Conservation (phyloP, 2,329 filamentous ascomycete species). For the Sarocladium strictum region DNA sequence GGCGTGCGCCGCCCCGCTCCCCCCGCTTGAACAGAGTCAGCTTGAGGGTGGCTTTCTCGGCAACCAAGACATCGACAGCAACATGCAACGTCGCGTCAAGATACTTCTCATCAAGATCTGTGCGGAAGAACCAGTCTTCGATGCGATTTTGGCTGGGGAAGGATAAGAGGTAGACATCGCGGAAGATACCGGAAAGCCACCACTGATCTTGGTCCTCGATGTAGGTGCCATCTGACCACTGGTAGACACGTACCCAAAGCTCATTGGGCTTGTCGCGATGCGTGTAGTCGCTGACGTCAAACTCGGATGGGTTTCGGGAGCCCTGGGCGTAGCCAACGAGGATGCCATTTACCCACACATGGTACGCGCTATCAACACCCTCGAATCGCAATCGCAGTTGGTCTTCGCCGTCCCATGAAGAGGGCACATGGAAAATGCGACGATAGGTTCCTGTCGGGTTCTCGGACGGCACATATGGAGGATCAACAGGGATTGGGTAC, state of each 20-base stretch:
- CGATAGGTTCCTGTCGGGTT: constrained; percentile 62
- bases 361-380: constrained; percentile 66
- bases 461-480: constrained; percentile 54
- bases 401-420: constrained; percentile 31
- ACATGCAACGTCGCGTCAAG: background rate
- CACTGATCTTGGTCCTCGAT: constrained; percentile 67
- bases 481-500: constrained; percentile 60
- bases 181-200: constrained; percentile 60
- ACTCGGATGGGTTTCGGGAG: constrained; percentile 62
- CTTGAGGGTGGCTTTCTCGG: background rate
- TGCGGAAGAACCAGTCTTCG: constrained; percentile 51
- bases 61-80: background rate
- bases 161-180: constrained; percentile 56
- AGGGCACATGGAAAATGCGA: constrained; percentile 47
- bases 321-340: constrained; percentile 65
- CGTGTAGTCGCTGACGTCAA: constrained; percentile 53
- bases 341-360: constrained; percentile 62
- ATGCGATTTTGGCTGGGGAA: constrained; percentile 45
- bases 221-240: constrained; percentile 63
- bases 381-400: constrained; percentile 63
- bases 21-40: background rate
- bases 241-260: constrained; percentile 61
- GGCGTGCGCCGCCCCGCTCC: background rate
- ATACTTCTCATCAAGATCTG: constrained; percentile 37
- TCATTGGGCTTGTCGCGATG: constrained; percentile 39